phyloP scores from a whole-genome alignment of 2,329 filamentous ascomycete species.

The Fusarium mundagurra region DNA sequence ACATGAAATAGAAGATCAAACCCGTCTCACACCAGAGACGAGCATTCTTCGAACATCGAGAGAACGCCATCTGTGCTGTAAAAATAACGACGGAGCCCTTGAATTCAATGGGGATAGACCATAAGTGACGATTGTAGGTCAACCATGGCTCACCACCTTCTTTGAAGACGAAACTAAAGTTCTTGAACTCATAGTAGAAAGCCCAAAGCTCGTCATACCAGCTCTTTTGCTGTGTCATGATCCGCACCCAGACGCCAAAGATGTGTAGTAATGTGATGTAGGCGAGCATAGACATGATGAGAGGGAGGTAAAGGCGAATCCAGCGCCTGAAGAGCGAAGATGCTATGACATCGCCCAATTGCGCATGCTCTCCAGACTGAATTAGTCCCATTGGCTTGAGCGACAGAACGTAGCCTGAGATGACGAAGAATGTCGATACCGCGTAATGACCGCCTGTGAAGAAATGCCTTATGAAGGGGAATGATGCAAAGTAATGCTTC shows the following conservation, averaged over 20 bases:
- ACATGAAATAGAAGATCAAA: conserved; percentile 73
- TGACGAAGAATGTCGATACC: conserved; percentile 65
- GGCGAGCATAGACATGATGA: conserved; percentile 64
- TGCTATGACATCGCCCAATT: conserved; percentile 55
- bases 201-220: conserved; percentile 61
- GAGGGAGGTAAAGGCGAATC: conserved; percentile 60
- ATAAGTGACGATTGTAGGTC: conserved; percentile 65
- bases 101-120: conserved; percentile 73
- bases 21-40: conserved; percentile 63
- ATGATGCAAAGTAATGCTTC: conserved; percentile 58
- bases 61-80: conserved; percentile 64
- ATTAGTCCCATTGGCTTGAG: conserved; percentile 60
- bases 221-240: conserved; percentile 51
- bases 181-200: conserved; percentile 68
- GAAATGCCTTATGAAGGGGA: conserved; percentile 68
- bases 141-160: conserved; percentile 64
- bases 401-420: conserved; percentile 67
- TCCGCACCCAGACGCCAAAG: conserved; percentile 57
- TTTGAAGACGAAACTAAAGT: conserved; percentile 74
- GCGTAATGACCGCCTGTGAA: conserved; percentile 71
- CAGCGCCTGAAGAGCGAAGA: conserved; percentile 61
- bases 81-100: conserved; percentile 72
- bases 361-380: conserved; percentile 53
- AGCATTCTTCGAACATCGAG: conserved; percentile 62
- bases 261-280: conserved; percentile 62